Percentiles rank a stretch among this genome's conserved stretches.
These are phyloP conservation scores for Juncus effusus DNA, from an alignment of 176 grass and related monocot genomes.

Conservation along the genomic window DNA sequence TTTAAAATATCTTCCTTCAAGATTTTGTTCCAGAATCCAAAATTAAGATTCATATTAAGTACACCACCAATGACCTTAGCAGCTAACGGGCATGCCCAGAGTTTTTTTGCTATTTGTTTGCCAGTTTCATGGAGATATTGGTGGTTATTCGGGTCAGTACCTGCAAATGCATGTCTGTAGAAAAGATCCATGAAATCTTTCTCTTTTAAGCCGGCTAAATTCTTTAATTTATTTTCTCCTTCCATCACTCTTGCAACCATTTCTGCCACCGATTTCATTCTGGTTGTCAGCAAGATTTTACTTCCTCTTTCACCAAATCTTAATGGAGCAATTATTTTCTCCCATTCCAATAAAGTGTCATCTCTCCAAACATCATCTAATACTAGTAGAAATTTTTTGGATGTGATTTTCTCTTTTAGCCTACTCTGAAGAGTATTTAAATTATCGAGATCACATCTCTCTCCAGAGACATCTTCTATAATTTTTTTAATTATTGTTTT, in stretches of 20 bases:
- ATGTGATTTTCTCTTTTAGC: constrained; percentile 10
- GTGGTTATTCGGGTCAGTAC: constrained; percentile 11
- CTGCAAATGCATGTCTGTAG: constrained; percentile 21
- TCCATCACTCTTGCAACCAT: constrained; percentile 15
- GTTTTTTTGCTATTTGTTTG: constrained; percentile 11
- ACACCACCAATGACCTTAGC: constrained; percentile 27
- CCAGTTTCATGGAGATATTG: constrained; percentile 10
- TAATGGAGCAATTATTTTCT: constrained; percentile 29
- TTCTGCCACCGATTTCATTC: constrained; percentile 7
- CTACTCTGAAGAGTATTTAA: constrained; percentile 28
- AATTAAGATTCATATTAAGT: constrained; percentile 13
- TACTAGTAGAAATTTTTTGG: constrained; percentile 44
- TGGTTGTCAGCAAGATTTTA: constrained; percentile 30
- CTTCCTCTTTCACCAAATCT: constrained; percentile 25
- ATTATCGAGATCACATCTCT: constrained; percentile 18
- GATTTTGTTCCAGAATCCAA: constrained; percentile 31
- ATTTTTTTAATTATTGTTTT: constrained; percentile 36
- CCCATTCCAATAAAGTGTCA: constrained; percentile 13
- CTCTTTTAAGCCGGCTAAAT: constrained; percentile 9
- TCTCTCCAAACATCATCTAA: constrained; percentile 53
- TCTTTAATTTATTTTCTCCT: background rate
- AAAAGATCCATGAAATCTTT: constrained; percentile 9
- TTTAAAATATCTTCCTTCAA: constrained; percentile 27
- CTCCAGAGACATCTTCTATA: constrained; percentile 12
- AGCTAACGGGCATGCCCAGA: constrained; percentile 21